These are phyloP conservation scores for Pyrus pyrifolia DNA, from an alignment of 306 rosid genomes.

Conservation along the genomic window DNA sequence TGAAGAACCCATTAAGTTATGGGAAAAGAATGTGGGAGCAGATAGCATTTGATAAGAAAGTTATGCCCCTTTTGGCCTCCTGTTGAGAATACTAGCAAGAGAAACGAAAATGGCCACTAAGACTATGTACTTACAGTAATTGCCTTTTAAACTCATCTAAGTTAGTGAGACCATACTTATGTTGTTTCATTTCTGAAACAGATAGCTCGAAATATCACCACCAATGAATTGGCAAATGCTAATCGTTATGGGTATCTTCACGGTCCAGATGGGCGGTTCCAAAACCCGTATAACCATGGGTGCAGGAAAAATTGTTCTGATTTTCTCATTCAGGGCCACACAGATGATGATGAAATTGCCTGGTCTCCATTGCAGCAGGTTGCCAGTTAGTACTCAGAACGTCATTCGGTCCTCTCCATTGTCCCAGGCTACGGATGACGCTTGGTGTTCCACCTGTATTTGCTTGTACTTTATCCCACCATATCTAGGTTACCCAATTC, in stretches of 20 bases:
- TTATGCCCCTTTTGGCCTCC: neutral
- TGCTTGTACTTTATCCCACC: neutral
- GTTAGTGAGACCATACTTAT: conserved; percentile 4
- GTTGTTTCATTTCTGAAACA: conserved; percentile 28
- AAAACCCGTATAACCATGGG: conserved; percentile 78
- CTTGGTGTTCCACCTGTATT: neutral
- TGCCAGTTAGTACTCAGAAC: conserved; percentile 18
- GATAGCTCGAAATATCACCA: conserved; percentile 91
- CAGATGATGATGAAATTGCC: conserved; percentile 59
- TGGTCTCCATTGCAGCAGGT: conserved; percentile 75
- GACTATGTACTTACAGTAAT: neutral
- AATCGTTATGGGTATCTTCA: conserved; percentile 72
- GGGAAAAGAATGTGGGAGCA: neutral
- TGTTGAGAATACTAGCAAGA: neutral
- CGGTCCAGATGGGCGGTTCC: conserved; percentile 75
- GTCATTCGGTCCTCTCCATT: neutral
- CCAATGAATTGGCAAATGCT: conserved; percentile 72
- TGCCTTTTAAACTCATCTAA: neutral
- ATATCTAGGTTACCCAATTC: neutral
- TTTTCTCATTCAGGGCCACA: conserved; percentile 60
- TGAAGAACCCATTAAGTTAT: neutral
- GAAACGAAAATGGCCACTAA: neutral
- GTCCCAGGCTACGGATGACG: neutral
- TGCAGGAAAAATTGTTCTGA: conserved; percentile 73
- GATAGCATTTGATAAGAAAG: neutral